Evolutionary conservation across 768 basidiomycete species (phyloP), one percentile per base, ranked within the genome.

Genomic region (Termitomyces sp.): DNA sequence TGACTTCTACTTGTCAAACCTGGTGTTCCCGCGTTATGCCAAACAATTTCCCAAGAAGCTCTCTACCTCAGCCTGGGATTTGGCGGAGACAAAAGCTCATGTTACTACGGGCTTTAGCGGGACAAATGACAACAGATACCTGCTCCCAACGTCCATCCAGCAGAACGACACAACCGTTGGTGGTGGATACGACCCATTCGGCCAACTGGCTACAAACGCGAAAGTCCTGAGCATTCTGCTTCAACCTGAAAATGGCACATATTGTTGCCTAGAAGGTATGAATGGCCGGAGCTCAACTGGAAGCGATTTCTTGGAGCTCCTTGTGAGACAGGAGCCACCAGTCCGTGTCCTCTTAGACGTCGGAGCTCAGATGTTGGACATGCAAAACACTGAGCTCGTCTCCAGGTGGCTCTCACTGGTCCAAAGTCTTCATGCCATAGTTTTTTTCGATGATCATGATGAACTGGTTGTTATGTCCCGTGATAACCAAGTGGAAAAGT

Each of bases 331-430:
- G 60, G 55, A 55, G 1, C 76, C 75, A 4, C 65, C 70, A n/a
- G 70, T 83, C 30, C 72, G 72, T 24, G 81, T 84, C 6, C 66
- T 84, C 20, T 66, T 84, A 16, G 82, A 84, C 46, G 81, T 84
- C 13, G 83, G 82, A 3, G 82, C 82, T 0, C 82, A 84, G 60
- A 79, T 85, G 69, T 68, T 84, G 9, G 82, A 84, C 46, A 68
- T 81, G 57, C 66, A 71, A 24, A 84, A 82, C 59, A 36, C 63
- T 2, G 68, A 78, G 27, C 54, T 84, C 5, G 78, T 72, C 2
- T 39, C 55, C 20, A 45, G 63, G 2, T 84, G 83, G 84, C 66
- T 84, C 4, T 58, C 54, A 18, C 48, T 68, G 24, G 61, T 63
- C 2, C 55, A 60, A 2, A 60, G 70, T 30, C 61, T 76, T 2